Conservation (phyloP, 345 rosid species). For the Eucalyptus sp. region DNA sequence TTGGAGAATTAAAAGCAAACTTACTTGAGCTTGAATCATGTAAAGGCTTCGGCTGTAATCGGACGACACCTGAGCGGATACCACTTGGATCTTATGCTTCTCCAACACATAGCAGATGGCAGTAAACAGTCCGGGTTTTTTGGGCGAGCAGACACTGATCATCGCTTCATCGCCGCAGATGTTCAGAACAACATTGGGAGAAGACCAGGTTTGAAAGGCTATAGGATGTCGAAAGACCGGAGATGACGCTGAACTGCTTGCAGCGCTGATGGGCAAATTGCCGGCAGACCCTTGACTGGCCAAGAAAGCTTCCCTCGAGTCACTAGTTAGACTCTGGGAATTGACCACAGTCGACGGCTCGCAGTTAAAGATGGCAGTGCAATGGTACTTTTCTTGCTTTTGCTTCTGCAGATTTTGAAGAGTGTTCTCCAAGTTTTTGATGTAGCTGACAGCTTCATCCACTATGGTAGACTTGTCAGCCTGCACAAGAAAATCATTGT, state of each 20-base stretch:
- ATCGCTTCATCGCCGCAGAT: constrained; percentile 36
- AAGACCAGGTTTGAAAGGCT: constrained; percentile 38
- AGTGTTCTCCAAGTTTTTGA: constrained; percentile 24
- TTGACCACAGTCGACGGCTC: constrained; percentile 6
- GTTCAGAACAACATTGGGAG: constrained; percentile 38
- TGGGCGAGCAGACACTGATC: constrained; percentile 27
- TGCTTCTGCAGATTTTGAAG: constrained; percentile 27
- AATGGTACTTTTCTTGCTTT: constrained; percentile 37
- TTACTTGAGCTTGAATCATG: constrained; percentile 29
- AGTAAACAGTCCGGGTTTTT: constrained; percentile 26
- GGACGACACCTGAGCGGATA: constrained; percentile 36
- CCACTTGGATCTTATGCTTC: constrained; percentile 36
- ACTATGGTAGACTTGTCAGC: constrained; percentile 66
- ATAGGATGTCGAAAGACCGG: constrained; percentile 15
- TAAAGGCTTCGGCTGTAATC: constrained; percentile 15
- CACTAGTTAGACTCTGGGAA: constrained; percentile 11
- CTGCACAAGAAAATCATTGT: constrained; percentile 10
- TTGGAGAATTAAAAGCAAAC: not conserved
- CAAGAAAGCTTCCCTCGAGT: constrained; percentile 33
- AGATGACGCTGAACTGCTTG: constrained; percentile 4
- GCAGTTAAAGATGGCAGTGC: not conserved
- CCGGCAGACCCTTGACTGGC: constrained; percentile 34
- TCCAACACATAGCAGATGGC: constrained; percentile 24
- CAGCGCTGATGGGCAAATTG: not conserved
- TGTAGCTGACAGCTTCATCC: constrained; percentile 52